Conservation (phyloP, 768 basidiomycete genomes). For the Kockovaella imperatae region DNA sequence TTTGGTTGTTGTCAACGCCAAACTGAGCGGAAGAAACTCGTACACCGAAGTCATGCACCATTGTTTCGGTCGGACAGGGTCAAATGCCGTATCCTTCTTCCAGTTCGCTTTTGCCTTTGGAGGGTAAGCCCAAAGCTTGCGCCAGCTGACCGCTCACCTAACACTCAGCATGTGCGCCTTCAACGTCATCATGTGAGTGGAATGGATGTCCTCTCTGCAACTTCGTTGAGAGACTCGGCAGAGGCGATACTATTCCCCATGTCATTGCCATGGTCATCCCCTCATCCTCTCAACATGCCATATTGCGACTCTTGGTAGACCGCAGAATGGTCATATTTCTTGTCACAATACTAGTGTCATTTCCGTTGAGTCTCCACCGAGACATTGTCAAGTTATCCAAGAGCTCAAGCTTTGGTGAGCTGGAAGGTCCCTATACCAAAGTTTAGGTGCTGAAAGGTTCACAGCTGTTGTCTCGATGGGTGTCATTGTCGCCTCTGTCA, state of each 20-base stretch:
- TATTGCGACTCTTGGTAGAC: slow-evolving; percentile 70
- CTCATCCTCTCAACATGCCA: slow-evolving; percentile 54
- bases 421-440: not conserved
- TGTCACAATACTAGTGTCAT: slow-evolving; percentile 81
- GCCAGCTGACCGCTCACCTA: not conserved
- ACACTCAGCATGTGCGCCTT: slow-evolving; percentile 80
- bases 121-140: slow-evolving; percentile 47
- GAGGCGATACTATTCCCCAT: slow-evolving; percentile 91
- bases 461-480: slow-evolving; percentile 60
- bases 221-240: slow-evolving; percentile 4
- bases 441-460: not conserved
- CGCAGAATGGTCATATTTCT: slow-evolving; percentile 82
- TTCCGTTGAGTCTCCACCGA: slow-evolving; percentile 88
- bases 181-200: slow-evolving; percentile 74
- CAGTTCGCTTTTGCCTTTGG: slow-evolving; percentile 98
- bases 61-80: slow-evolving; percentile 84
- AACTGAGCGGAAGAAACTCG: slow-evolving; percentile 81
- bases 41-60: slow-evolving; percentile 90
- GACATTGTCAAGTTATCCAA: slow-evolving; percentile 95
- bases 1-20: slow-evolving; percentile 89
- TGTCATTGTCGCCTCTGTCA: slow-evolving; percentile 78
- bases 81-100: slow-evolving; percentile 89
- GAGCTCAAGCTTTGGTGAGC: slow-evolving; percentile 79
- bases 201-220: not conserved
- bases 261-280: slow-evolving; percentile 85